A percentile compares a stretch with the other conserved stretches of the same genome.
Evolutionary conservation across 1,139 yeast species (phyloP).

Genomic region (Insectozyma bohioensis): DNA sequence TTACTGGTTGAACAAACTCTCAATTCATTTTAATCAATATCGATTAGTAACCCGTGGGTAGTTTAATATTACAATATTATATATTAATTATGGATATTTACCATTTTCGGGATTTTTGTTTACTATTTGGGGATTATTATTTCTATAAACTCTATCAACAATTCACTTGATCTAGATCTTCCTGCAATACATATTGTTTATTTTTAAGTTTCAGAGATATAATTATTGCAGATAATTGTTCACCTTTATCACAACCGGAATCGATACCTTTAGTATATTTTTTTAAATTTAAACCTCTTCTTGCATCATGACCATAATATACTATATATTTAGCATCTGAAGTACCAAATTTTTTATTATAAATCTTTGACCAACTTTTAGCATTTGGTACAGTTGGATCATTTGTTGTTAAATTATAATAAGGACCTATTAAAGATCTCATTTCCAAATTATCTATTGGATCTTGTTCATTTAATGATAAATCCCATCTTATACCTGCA

Average conservation of each 20-base stretch:
- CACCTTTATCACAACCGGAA: constrained; percentile 79
- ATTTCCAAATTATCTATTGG: constrained; percentile 62
- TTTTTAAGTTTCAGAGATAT: too few species aligned
- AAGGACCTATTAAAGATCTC: constrained; percentile 60
- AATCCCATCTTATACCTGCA: constrained; percentile 72
- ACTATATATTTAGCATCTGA: constrained; percentile 43
- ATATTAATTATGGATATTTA: too few species aligned
- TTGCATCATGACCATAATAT: constrained; percentile 88
- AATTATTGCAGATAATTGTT: constrained; percentile 64
- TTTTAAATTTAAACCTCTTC: constrained; percentile 65
- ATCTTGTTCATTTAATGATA: constrained; percentile 55
- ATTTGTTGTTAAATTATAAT: constrained; percentile 52
- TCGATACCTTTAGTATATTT: constrained; percentile 78
- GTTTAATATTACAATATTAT: too few species aligned
- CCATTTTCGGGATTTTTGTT: too few species aligned
- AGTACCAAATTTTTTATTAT: constrained; percentile 52
- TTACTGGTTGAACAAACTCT: too few species aligned
- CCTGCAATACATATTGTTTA: too few species aligned
- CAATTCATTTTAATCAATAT: too few species aligned
- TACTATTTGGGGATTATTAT: too few species aligned
- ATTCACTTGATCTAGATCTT: too few species aligned
- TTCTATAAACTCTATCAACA: too few species aligned
- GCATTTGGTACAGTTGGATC: constrained; percentile 49
- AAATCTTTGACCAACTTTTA: constrained; percentile 64
- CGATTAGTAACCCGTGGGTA: too few species aligned